A percentile compares a stretch with the other conserved stretches of the same genome.
Conservation (phyloP, 306 rosid genomes). For the Astragalus glycyphyllos region DNA sequence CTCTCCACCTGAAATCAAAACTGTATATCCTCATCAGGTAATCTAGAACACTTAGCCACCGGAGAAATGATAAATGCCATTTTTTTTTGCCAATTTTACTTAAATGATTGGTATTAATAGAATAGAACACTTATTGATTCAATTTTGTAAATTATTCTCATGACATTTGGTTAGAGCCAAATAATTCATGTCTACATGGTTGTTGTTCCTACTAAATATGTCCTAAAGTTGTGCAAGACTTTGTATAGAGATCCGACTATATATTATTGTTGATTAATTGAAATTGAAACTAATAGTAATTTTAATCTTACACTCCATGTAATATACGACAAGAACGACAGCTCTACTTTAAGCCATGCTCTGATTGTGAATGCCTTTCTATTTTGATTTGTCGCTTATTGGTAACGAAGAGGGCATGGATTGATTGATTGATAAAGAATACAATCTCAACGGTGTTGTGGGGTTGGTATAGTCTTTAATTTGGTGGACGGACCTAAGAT, state of each 20-base stretch:
- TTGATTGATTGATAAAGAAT: conserved; percentile 24
- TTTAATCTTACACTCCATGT: not conserved
- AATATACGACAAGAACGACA: not conserved
- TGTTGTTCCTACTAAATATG: no score
- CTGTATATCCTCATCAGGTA: no score
- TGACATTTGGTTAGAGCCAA: no score
- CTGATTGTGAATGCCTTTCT: not conserved
- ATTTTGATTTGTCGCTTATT: conserved; percentile 18
- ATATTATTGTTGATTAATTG: not conserved
- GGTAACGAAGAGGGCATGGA: conserved; percentile 13
- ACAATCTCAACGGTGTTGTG: conserved; percentile 30
- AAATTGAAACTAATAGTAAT: conserved; percentile 13
- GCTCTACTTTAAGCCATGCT: conserved; percentile 4
- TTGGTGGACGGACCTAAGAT: not conserved
- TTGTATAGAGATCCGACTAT: not conserved
- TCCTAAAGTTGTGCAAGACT: conserved; percentile 11
- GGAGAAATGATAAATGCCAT: no score
- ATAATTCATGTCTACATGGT: no score
- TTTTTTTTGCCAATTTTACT: no score
- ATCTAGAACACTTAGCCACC: no score
- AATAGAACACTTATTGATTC: no score
- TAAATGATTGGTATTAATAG: no score
- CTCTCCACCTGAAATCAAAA: no score
- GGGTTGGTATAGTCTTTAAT: conserved; percentile 24
- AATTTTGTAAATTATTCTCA: no score